Evolutionary conservation across 2,329 filamentous ascomycete genomes (phyloP).

Genomic region (Colletotrichum truncatum): DNA sequence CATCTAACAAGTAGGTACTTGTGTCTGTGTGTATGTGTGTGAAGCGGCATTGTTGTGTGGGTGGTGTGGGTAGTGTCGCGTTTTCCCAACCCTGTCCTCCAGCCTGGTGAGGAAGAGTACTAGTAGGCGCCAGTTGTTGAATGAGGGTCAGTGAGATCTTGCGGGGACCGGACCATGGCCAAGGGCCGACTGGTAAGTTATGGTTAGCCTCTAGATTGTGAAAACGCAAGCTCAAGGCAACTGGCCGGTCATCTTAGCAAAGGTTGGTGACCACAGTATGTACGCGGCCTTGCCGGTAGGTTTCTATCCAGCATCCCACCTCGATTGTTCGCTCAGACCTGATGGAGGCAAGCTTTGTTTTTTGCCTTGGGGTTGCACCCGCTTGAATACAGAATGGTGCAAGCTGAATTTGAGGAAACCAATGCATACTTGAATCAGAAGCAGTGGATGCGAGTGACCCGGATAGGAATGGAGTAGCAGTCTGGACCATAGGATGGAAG

Average conservation of each 20-base stretch:
- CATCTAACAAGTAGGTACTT: background rate
- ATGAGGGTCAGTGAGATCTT: background rate
- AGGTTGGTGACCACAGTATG: background rate
- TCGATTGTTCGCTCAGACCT: background rate
- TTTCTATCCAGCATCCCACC: background rate
- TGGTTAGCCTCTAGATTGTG: background rate
- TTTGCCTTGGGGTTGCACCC: conserved; percentile 9
- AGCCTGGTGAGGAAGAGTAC: background rate
- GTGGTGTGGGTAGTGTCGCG: background rate
- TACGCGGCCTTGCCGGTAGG: background rate
- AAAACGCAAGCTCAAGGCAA: background rate
- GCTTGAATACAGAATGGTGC: background rate
- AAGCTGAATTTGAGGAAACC: conserved; percentile 1
- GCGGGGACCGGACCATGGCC: background rate
- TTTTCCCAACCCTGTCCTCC: background rate
- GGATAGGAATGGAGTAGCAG: conserved; percentile 13
- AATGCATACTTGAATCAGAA: background rate
- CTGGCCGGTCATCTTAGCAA: background rate
- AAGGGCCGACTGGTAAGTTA: background rate
- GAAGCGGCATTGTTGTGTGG: background rate
- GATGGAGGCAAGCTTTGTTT: background rate
- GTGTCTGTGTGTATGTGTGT: background rate
- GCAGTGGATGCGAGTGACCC: conserved; percentile 5
- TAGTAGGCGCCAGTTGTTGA: background rate
- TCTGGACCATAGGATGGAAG: background rate